Evolutionary conservation across 371 early-diverging fungal species (phyloP), one percentile per base, ranked within the genome.

Genomic region (Actinomortierella wolfii): DNA sequence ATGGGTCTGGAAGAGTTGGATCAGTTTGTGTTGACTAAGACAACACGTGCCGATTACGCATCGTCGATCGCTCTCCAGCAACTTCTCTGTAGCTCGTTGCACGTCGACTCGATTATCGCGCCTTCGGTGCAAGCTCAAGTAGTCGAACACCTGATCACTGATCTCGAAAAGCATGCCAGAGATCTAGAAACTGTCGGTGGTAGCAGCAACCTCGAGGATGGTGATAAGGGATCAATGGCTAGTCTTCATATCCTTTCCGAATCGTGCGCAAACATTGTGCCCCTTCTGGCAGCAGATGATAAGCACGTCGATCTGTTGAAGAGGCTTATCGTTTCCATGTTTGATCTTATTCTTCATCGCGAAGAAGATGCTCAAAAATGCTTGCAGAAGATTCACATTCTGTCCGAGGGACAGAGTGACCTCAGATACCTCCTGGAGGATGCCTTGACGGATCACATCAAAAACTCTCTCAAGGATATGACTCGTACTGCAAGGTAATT

Each of bases 401-500:
- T 73, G 46, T 66, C 73, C 5, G 54, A 66, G 34, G 60, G 55
- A 15, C 59, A 62, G 2, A 56, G 67, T 21, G 60, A 63, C 5
- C 23, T 57, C 24, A 59, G 59, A 25, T 56, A 57, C 29, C 29
- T 65, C 3, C 52, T 71, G 49, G 47, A 57, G 25, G 62, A 73
- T 8, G 51, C 59, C n/a, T 49, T 84, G 17, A 57, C 77, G 2
- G 61, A 64, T 0, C 82, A 80, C n/a, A 63, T 83, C 18, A 79
- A 70, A 53, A 26, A 53, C 14, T 78, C 81, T 7, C 79, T 86
- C 34, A 59, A 62, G 4, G 76, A 86, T 54, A 61, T 84, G 42
- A 68, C 56, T 3, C 80, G 70, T 51, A 47, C 75, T 48, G 75
- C 75, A 39, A 83, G 84, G 84, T 83, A 73, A 40, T 24, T 29